Percentiles rank a stretch among this genome's conserved stretches.
phyloP scores from a whole-genome alignment of 1,139 yeast genomes.

The Hyphopichia buzzinii region DNA sequence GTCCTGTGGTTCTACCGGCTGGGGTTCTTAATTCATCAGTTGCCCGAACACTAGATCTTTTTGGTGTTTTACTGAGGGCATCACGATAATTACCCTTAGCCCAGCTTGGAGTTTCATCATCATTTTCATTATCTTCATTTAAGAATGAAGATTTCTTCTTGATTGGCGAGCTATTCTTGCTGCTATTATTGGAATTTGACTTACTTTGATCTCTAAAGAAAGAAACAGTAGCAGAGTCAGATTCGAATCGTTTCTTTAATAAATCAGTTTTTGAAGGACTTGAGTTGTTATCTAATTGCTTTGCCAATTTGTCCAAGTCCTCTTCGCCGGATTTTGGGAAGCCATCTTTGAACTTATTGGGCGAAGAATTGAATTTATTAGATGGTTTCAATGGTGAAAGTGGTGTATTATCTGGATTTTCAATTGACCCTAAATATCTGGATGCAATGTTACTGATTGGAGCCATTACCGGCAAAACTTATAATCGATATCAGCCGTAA shows the following conservation, averaged over 20 bases:
- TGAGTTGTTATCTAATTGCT: slow-evolving; percentile 30
- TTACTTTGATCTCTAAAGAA: slow-evolving; percentile 35
- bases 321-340: slow-evolving; percentile 18
- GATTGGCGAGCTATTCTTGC: slow-evolving; percentile 21
- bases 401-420: slow-evolving; percentile 20
- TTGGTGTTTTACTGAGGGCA: slow-evolving; percentile 4
- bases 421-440: slow-evolving; percentile 32
- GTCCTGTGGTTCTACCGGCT: not conserved
- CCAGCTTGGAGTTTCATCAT: slow-evolving; percentile 22
- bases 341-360: slow-evolving; percentile 9
- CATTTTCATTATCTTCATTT: slow-evolving; percentile 8
- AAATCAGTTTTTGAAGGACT: slow-evolving; percentile 30
- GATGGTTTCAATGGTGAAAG: slow-evolving; percentile 33
- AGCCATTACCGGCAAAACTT: too few relatives aligned
- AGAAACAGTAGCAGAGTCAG: slow-evolving; percentile 46
- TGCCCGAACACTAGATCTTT: not conserved
- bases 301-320: slow-evolving; percentile 42
- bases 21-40: slow-evolving; percentile 2
- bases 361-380: slow-evolving; percentile 21
- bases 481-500: too few relatives aligned
- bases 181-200: slow-evolving; percentile 18
- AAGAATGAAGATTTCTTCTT: slow-evolving; percentile 10
- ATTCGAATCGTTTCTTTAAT: slow-evolving; percentile 37
- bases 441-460: slow-evolving; percentile 33
- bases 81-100: slow-evolving; percentile 17